Evolutionary conservation across 139 green algal genomes (phyloP).

Genomic region (Axilococcus clingmanii): DNA sequence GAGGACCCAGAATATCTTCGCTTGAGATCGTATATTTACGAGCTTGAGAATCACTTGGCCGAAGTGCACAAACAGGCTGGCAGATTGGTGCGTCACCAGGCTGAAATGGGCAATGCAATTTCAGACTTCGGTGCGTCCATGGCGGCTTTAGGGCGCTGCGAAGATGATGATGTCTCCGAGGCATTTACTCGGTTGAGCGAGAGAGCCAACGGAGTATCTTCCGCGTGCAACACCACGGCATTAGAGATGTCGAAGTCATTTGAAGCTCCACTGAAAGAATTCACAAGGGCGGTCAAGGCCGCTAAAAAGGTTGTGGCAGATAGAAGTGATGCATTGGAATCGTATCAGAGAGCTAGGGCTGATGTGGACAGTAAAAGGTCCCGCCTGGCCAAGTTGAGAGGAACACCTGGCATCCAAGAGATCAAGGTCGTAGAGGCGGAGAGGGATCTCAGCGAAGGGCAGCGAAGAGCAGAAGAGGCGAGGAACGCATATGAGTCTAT

Average conservation of each 20-base stretch:
- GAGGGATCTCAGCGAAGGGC: constrained; percentile 51
- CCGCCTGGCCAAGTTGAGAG: constrained; percentile 59
- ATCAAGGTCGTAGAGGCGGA: constrained; percentile 59
- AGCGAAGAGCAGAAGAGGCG: constrained; percentile 36
- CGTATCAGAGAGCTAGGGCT: constrained; percentile 24
- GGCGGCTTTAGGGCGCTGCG: constrained; percentile 13
- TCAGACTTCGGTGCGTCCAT: constrained; percentile 60
- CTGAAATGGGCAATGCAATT: constrained; percentile 49
- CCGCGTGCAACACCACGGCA: background rate
- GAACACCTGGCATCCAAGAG: constrained; percentile 55
- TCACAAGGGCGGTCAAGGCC: constrained; percentile 47
- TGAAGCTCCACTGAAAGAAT: constrained; percentile 81
- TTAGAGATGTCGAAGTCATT: constrained; percentile 37
- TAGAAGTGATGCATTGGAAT: constrained; percentile 39
- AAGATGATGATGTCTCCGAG: background rate
- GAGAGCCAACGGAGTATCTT: constrained; percentile 10
- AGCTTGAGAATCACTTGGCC: constrained; percentile 71
- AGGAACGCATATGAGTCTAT: constrained; percentile 47
- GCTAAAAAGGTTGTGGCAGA: constrained; percentile 60
- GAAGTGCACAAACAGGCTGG: constrained; percentile 69
- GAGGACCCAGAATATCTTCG: background rate
- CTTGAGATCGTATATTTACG: constrained; percentile 58
- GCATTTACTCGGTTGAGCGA: constrained; percentile 34
- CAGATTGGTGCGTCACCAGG: constrained; percentile 64
- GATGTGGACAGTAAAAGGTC: constrained; percentile 63